A percentile compares a stretch with the other conserved stretches of the same genome.
These are phyloP conservation scores for Dactylellina leptospora DNA, from an alignment of 2,329 filamentous ascomycete genomes.

Conservation along the genomic window DNA sequence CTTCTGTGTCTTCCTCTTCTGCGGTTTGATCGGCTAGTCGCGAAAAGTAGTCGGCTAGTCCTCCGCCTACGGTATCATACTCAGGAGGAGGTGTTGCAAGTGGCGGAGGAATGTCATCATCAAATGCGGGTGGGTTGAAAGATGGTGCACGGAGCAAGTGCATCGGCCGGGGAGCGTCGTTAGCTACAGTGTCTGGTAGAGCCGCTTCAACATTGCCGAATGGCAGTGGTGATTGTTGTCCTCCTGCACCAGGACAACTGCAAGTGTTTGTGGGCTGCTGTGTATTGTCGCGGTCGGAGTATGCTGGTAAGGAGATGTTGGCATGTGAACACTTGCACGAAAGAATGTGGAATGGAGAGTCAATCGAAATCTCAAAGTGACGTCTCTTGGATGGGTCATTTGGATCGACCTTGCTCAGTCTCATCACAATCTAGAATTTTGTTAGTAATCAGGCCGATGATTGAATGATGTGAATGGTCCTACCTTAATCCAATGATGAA, in stretches of 20 bases:
- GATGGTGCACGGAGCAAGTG: constrained; percentile 84
- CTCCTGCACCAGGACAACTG: constrained; percentile 61
- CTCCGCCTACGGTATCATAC: constrained; percentile 76
- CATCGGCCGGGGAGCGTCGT: constrained; percentile 73
- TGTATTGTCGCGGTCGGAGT: constrained; percentile 67
- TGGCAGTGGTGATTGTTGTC: constrained; percentile 62
- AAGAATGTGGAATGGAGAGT: constrained; percentile 91
- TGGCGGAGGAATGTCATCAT: constrained; percentile 79
- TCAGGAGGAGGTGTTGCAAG: constrained; percentile 83
- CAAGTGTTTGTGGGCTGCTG: constrained; percentile 62
- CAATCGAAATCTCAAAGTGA: constrained; percentile 95
- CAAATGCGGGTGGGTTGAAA: constrained; percentile 86
- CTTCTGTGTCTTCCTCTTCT: constrained; percentile 60
- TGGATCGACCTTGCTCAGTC: constrained; percentile 82
- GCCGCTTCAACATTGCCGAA: constrained; percentile 62
- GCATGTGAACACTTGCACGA: constrained; percentile 92
- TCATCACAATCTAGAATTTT: constrained; percentile 78
- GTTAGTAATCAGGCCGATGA: not conserved
- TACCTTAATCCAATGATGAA: constrained; percentile 97
- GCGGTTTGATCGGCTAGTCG: constrained; percentile 71
- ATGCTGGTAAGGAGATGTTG: constrained; percentile 85
- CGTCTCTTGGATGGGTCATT: constrained; percentile 80
- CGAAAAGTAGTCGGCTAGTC: constrained; percentile 85
- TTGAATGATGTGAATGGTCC: constrained; percentile 55
- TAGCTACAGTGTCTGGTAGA: constrained; percentile 55